These are phyloP conservation scores for Panaeolus papilionaceus DNA, from an alignment of 768 basidiomycete genomes.

Conservation along the genomic window DNA sequence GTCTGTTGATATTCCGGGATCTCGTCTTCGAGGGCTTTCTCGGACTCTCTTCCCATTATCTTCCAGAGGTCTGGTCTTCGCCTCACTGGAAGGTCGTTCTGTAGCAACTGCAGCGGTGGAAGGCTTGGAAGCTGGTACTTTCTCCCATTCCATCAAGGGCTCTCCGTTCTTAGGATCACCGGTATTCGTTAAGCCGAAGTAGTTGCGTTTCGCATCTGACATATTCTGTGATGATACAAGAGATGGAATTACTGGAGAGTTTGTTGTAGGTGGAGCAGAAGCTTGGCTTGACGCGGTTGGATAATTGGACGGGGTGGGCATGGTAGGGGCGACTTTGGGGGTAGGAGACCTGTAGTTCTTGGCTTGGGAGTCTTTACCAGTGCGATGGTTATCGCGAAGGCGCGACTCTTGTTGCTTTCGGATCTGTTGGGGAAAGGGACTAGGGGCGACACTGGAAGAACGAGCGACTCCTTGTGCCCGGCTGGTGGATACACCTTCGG, in stretches of 20 bases:
- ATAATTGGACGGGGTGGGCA: not conserved
- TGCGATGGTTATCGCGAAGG: not conserved
- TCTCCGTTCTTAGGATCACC: not conserved
- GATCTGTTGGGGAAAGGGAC: not conserved
- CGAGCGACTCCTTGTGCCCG: not conserved
- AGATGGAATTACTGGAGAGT: not conserved
- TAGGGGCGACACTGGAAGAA: not conserved
- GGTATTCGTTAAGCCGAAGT: not conserved
- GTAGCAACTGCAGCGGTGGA: not conserved
- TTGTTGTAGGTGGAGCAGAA: not conserved
- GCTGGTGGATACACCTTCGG: not conserved
- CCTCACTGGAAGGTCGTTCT: not conserved
- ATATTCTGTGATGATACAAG: not conserved
- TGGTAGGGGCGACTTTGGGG: not conserved
- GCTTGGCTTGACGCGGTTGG: not conserved
- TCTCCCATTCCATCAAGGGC: not conserved
- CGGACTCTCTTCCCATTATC: not conserved
- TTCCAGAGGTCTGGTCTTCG: not conserved
- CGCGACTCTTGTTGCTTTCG: not conserved
- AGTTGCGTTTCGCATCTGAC: not conserved
- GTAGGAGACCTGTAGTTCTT: not conserved
- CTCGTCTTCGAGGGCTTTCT: not conserved
- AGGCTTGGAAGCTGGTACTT: not conserved
- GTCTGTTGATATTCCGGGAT: not conserved
- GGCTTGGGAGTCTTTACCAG: not conserved